Evolutionary conservation across 2,329 filamentous ascomycete genomes (phyloP).

Genomic region (Fusarium transvaalense): DNA sequence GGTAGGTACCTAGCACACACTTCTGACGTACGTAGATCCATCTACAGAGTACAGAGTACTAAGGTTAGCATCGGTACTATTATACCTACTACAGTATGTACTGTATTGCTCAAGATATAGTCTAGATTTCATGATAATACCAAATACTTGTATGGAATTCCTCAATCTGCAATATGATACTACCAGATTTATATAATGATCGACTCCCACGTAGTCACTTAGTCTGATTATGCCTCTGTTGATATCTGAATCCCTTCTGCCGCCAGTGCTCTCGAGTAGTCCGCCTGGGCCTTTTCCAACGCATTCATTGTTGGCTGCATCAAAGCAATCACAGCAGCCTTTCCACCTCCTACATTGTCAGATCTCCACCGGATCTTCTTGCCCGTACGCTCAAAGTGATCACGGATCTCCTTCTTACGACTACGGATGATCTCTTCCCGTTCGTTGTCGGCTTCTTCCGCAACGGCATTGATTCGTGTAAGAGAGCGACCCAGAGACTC

Average conservation of each 20-base stretch:
- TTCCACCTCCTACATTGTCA: slow-evolving; percentile 78
- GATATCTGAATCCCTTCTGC: slow-evolving; percentile 68
- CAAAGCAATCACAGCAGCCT: slow-evolving; percentile 79
- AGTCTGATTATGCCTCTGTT: slow-evolving; percentile 54
- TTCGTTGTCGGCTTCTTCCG: slow-evolving; percentile 81
- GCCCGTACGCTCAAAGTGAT: slow-evolving; percentile 77
- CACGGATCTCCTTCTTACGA: slow-evolving; percentile 76
- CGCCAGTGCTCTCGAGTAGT: slow-evolving; percentile 78
- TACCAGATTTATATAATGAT: background rate
- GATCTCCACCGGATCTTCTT: slow-evolving; percentile 79
- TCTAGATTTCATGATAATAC: background rate
- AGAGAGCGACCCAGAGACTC: slow-evolving; percentile 84
- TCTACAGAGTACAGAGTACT: no score
- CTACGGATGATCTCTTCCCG: slow-evolving; percentile 74
- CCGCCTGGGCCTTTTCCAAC: slow-evolving; percentile 75
- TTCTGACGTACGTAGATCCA: background rate
- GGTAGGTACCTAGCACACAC: background rate
- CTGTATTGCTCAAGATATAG: no score
- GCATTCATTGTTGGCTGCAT: slow-evolving; percentile 80
- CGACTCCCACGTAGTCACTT: background rate
- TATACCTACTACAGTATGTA: no score
- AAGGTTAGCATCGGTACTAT: background rate
- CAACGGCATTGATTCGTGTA: slow-evolving; percentile 83
- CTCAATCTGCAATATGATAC: background rate
- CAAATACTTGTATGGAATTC: background rate